Conservation (phyloP, 495 filamentous ascomycete species). For the Saxophila tyrrhenica region DNA sequence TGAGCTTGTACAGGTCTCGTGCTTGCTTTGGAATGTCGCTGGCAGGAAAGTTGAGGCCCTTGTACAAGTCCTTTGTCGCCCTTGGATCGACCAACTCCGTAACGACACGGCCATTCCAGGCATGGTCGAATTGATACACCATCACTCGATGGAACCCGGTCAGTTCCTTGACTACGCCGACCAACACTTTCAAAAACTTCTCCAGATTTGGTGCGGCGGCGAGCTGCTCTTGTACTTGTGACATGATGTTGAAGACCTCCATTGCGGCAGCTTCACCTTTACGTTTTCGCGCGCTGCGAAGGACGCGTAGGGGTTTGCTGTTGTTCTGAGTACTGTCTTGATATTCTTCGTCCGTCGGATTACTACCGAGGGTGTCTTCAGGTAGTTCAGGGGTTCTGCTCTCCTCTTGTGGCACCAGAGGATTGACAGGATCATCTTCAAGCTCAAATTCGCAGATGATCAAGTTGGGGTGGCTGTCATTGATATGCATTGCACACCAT, state of each 20-base stretch:
- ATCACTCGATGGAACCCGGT: slow-evolving; percentile 90
- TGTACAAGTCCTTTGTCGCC: slow-evolving; percentile 76
- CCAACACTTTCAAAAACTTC: slow-evolving; percentile 56
- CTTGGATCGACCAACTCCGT: slow-evolving; percentile 74
- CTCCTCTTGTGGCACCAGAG: slow-evolving; percentile 47
- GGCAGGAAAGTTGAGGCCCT: slow-evolving; percentile 82
- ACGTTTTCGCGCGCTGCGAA: slow-evolving; percentile 64
- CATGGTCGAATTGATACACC: slow-evolving; percentile 83
- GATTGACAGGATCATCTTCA: slow-evolving; percentile 67
- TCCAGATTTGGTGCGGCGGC: slow-evolving; percentile 57
- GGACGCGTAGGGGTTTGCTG: slow-evolving; percentile 66
- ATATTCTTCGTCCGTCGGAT: slow-evolving; percentile 61
- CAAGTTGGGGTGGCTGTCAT: slow-evolving; percentile 50
- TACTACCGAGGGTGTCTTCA: slow-evolving; percentile 59
- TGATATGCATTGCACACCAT: slow-evolving; percentile 83
- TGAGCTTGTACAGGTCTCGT: slow-evolving; percentile 69
- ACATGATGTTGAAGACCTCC: slow-evolving; percentile 90
- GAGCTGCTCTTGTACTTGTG: slow-evolving; percentile 70
- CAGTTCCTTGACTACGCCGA: slow-evolving; percentile 72
- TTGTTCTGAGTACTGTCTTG: slow-evolving; percentile 58
- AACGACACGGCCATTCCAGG: slow-evolving; percentile 76
- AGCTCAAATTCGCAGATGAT: slow-evolving; percentile 89
- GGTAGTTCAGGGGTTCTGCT: slow-evolving; percentile 48
- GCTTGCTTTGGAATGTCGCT: slow-evolving; percentile 85
- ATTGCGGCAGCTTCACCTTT: slow-evolving; percentile 80